phyloP scores from a whole-genome alignment of 108 stramenopile species.

The Pseudonitzschia multistriata region DNA sequence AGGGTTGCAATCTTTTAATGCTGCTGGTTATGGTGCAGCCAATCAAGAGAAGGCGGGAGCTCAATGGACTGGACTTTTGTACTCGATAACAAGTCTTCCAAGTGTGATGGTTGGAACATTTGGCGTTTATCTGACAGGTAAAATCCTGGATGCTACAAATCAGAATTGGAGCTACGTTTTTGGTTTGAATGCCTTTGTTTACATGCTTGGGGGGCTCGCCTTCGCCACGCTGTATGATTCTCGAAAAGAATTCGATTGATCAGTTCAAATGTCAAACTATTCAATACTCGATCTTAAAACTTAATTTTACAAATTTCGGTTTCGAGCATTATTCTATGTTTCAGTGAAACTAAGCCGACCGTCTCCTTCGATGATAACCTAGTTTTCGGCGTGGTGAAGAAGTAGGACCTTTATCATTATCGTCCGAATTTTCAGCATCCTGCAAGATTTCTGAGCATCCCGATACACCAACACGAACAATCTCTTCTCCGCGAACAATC shows the following conservation, averaged over 20 bases:
- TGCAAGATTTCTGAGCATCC: conserved; percentile 21
- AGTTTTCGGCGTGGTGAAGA: conserved; percentile 9
- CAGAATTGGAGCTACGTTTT: conserved; percentile 73
- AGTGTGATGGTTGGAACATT: conserved; percentile 71
- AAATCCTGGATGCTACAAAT: conserved; percentile 59
- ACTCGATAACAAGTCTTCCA: conserved; percentile 65
- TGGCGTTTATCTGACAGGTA: conserved; percentile 62
- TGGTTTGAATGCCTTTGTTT: conserved; percentile 58
- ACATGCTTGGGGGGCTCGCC: conserved; percentile 61
- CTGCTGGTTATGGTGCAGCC: conserved; percentile 74
- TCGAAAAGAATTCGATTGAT: conserved; percentile 78
- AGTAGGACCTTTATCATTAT: conserved; percentile 1
- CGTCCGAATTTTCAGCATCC: not conserved
- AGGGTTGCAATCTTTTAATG: conserved; percentile 69
- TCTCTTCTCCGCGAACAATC: conserved; percentile 76
- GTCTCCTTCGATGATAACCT: not conserved
- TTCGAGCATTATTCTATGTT: not conserved
- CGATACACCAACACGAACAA: conserved; percentile 51
- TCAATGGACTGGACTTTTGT: conserved; percentile 75
- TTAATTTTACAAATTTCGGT: not conserved
- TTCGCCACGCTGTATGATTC: conserved; percentile 68
- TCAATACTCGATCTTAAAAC: not conserved
- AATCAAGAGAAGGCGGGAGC: conserved; percentile 80
- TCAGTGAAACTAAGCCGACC: not conserved
- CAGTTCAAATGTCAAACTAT: no score